Base-by-base conservation (phyloP, 192 early-diverging fungal species). In the Lobulomyces angularis region DNA sequence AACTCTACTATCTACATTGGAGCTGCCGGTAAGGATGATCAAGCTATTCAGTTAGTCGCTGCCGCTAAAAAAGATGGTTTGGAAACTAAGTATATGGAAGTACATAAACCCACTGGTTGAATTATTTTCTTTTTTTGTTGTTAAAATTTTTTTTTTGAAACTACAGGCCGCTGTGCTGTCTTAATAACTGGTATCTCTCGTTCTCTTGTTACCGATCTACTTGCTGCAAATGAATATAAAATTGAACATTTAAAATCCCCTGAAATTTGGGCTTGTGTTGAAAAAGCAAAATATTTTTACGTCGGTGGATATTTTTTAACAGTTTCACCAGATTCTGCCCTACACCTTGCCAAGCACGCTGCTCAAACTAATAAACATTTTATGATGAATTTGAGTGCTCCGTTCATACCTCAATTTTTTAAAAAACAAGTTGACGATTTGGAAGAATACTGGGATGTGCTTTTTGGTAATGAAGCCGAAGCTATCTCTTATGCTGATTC, bases 381-480 rank as follows among this genome's bases (percentile, higher is more conserved):
- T 56, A 71, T 78, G 37, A 74, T 91, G 69, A 98, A 98, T 77
- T 58, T 98, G 45, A 91, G 87, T 47, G 94, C 94, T 22, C 88
- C 90, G 29, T 98, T 94, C 64, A 77, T 96, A 36, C 67, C 87
- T 27, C 80, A 90, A 62, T 89, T 91, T 79, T 95, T 93, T 74
- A 88, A 74, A 64, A 68, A 79, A 35, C 71, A 65, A 32, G 51
- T 95, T 24, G 74, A 86, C 46, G 70, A 71, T 44, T 67, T 84
- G 21, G 43, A 86, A 43, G 83, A 81, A 26, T 94, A 94, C 69
- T 72, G 80, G 46, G 86, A 98, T 65, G 62, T 92, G 35, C 56
- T 98, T 43, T 94, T 95, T 67, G 90, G 91, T 64, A 97, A 97
- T 56, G 94, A 97, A 58, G 69, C 81, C 59, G 94, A 97, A 58